Base-by-base conservation (phyloP, 345 rosid genomes). In the Geranium brycei region DNA sequence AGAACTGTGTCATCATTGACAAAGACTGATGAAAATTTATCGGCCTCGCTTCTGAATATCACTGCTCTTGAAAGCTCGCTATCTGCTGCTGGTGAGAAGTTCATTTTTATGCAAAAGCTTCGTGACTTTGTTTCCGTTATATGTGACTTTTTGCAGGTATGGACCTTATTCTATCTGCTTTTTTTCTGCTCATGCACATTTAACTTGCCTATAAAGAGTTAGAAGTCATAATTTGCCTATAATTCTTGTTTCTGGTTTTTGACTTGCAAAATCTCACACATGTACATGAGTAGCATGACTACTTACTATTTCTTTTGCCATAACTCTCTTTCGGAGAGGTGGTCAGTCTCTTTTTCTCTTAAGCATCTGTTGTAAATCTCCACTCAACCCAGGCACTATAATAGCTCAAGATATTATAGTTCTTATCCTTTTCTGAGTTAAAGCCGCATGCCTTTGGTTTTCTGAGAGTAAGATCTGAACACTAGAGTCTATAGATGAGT, bases 51-150 rank as follows among this genome's bases (percentile, higher is more conserved):
- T 67, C 66, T 85, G 78, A 85, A 82, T 74, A 82, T 89, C 70
- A 78, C 86, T 72, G 78, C 80, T 60, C 91, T 90, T 66, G 97
- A 93, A 68, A 83, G 75, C 64, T 80, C 95, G 71, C 75, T 85
- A 57, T 68, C 89, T 72, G 92, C 87, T 58, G 96, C 97, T 67
- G 91, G 91, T 81, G 97, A 93, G 87, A 90, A 86, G 96, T 93
- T 80, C 90, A 81, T 93, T 78, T 93, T 88, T 88, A 86, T 88
- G 99, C 99, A 93, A 84, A 88, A 90, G 84, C 91, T 93, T 74
- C 95, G 95, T 80, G 82, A 86, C 86, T 93, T 82, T 79, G 77
- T 93, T 80, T 86, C 99, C 81, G 89, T 85, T 81, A 71, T 88
- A 78, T 90, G 97, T 80, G 92, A 88, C 75, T 90, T 93, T 80